Evolutionary conservation across 768 basidiomycete species (phyloP).

Genomic region (Leccinum disarticulatum): DNA sequence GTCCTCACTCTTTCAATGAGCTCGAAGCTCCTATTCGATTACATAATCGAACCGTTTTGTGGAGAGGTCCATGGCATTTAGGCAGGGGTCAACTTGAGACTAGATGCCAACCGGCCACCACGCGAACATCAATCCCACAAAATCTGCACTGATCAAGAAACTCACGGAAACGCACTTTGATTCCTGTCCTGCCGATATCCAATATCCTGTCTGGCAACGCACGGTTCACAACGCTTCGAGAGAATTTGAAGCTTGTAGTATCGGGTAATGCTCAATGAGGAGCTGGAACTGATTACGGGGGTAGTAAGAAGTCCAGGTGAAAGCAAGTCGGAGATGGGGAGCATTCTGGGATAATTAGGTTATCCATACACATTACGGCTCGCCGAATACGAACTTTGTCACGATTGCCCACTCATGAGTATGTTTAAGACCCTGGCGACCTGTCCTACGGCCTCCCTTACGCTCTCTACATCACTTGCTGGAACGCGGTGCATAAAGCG

Average conservation of each 20-base stretch:
- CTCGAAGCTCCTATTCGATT: too few species aligned
- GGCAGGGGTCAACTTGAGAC: too few species aligned
- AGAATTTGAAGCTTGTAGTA: neutral
- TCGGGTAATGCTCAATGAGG: neutral
- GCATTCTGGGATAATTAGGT: neutral
- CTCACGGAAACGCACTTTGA: neutral
- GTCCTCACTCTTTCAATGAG: too few species aligned
- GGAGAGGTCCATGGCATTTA: neutral
- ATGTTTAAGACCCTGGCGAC: conserved; percentile 60
- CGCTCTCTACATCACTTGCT: conserved; percentile 46
- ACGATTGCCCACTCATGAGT: conserved; percentile 43
- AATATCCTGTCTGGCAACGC: too few species aligned
- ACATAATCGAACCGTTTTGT: too few species aligned
- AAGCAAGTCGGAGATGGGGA: neutral
- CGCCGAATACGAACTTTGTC: neutral
- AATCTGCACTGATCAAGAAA: neutral
- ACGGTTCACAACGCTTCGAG: neutral
- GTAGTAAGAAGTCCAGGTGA: neutral
- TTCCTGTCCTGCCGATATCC: neutral
- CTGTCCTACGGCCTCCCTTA: conserved; percentile 60
- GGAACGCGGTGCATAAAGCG: conserved; percentile 56
- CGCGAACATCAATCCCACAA: neutral
- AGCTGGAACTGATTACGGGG: neutral
- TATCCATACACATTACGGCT: neutral
- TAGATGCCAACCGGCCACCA: neutral